Base-by-base conservation (phyloP, 352 stramenopile genomes). In the Nothophytophthora sp. region DNA sequence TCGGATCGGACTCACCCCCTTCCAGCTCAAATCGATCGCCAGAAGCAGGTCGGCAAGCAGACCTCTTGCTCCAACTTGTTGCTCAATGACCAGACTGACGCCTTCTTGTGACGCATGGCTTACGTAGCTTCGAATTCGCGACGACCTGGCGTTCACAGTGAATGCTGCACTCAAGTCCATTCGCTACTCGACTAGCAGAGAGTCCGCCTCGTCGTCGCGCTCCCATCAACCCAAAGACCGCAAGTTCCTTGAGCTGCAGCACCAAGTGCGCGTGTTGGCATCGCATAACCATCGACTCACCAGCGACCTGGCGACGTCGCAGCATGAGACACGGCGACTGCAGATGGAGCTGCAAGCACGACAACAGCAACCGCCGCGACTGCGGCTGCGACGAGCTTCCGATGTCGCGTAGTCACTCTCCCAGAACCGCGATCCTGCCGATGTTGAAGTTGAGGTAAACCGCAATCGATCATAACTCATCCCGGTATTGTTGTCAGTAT, bases 161-260 rank as follows among this genome's bases (percentile, higher is more conserved):
- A 91, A 92, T 43, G 83, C 83, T 6, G 79, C 78, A 9, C 71
- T 93, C 25, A 84, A 84, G 44, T 93, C 83, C 8, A 90, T 91
- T 39, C 67, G 73, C 27, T 71, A 79, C 12, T 60, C 73, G 8
- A 33, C 60, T 1, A 45, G 12, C 1, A 22, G 20, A 5, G 30
- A 29, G 12, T 32, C 32, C 15, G 25, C 46, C 19, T 19, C 33
- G 19, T 15, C 29, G 16, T 36, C 40, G 18, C 19, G 52, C 2
- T 20, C 43, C 0, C 45, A 69, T 15, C 46, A 70, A 20, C 53
- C 70, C 4, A 58, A 25, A 71, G 63, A 40, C 51, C 55, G 15
- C 61, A 63, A 76, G 16, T 36, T 80, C 7, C 42, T 62, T 39
- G 72, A 86, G 44, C 50, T 84, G 35, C 73, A 88, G 50, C 60